phyloP scores from a whole-genome alignment of 2,329 filamentous ascomycete genomes.

The Harringtonia lauricola region DNA sequence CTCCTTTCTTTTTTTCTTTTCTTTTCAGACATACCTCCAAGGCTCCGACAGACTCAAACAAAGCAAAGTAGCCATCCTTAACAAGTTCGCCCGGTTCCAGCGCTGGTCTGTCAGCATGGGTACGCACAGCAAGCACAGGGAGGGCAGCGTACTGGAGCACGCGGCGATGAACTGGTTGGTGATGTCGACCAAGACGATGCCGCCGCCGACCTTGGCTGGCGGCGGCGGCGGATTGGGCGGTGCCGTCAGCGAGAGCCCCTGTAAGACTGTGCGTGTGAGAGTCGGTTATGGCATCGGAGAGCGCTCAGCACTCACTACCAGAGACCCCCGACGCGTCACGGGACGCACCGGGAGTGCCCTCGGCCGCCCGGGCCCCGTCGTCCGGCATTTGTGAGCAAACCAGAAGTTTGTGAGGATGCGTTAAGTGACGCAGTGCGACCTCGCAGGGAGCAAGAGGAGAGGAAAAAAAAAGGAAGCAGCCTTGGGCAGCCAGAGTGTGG shows the following conservation, averaged over 20 bases:
- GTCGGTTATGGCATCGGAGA: slow-evolving; percentile 9
- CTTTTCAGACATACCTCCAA: slow-evolving; percentile 61
- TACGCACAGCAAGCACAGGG: slow-evolving; percentile 6
- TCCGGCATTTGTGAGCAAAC: slow-evolving; percentile 3
- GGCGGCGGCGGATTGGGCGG: slow-evolving; percentile 21
- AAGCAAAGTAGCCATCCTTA: slow-evolving; percentile 87
- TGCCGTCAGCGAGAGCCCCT: slow-evolving; percentile 26
- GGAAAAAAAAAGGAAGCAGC: too few relatives aligned
- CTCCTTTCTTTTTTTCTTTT: too few relatives aligned
- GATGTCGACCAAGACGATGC: slow-evolving; percentile 46
- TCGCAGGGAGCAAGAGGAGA: too few relatives aligned
- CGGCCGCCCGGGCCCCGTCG: slow-evolving; percentile 4
- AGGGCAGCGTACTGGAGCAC: slow-evolving; percentile 32
- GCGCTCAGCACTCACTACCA: not conserved
- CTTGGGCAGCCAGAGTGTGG: too few relatives aligned
- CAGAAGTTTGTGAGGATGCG: not conserved
- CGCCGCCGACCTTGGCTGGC: slow-evolving; percentile 31
- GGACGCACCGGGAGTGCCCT: not conserved
- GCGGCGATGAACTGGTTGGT: slow-evolving; percentile 44
- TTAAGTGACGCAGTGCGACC: too few relatives aligned
- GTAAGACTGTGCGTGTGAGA: slow-evolving; percentile 22
- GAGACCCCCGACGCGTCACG: not conserved
- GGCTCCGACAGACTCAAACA: slow-evolving; percentile 88
- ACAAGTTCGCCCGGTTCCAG: slow-evolving; percentile 72
- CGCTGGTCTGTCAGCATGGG: slow-evolving; percentile 34